These are phyloP conservation scores for Tolypocladium nubicola DNA, from an alignment of 2,329 filamentous ascomycete genomes.

Conservation along the genomic window DNA sequence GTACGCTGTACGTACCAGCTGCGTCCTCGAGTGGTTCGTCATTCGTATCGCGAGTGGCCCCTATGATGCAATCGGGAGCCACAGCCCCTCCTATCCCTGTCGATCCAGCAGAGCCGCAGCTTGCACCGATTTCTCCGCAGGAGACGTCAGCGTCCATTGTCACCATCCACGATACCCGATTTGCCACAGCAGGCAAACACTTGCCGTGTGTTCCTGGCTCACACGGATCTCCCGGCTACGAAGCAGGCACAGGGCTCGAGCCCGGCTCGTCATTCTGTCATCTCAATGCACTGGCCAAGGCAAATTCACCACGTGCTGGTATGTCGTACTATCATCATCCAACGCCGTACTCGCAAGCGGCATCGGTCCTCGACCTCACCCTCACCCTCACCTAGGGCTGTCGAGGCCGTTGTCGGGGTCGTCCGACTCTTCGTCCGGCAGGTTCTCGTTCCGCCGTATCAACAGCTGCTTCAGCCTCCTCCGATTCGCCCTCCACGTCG, in stretches of 20 bases:
- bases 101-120: neutral
- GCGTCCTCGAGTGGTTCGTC: neutral
- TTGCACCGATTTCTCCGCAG: neutral
- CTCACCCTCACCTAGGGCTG: neutral
- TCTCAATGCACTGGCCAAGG: neutral
- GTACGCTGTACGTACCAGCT: too few species aligned
- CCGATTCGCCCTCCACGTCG: conserved; percentile 32
- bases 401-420: conserved; percentile 7
- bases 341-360: neutral
- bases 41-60: neutral
- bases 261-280: neutral
- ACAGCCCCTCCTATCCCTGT: neutral
- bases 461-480: conserved; percentile 33
- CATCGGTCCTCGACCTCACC: neutral
- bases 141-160: neutral
- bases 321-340: neutral
- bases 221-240: neutral
- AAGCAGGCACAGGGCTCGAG: neutral
- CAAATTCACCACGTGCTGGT: neutral
- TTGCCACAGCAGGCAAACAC: neutral
- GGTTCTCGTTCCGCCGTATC: conserved; percentile 32
- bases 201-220: neutral
- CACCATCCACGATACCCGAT: neutral
- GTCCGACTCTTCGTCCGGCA: conserved; percentile 30
- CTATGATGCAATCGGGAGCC: neutral